Percentiles rank a stretch among this genome's conserved stretches.
phyloP scores from a whole-genome alignment of 129 eudicot genomes.

The Helianthus tuberosus region DNA sequence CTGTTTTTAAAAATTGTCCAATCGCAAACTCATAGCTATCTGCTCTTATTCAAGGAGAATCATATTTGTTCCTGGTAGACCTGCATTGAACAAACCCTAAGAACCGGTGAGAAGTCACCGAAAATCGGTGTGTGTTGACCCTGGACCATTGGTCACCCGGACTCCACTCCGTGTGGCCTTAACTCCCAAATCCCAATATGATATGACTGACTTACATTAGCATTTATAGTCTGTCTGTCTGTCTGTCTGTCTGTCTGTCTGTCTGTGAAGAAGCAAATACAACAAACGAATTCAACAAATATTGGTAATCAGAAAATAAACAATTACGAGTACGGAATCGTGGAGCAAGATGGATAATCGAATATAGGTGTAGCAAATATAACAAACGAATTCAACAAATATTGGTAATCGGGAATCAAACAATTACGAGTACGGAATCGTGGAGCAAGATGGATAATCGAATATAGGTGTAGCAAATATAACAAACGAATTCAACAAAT shows the following conservation, averaged over 20 bases:
- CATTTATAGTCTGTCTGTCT: too few species aligned
- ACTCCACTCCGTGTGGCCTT: too few species aligned
- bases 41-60: slow-evolving; percentile 13
- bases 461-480: slow-evolving; percentile 4
- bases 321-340: not conserved
- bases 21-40: slow-evolving; percentile 42
- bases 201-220: not conserved
- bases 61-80: slow-evolving; percentile 23
- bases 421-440: not conserved
- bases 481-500: not conserved
- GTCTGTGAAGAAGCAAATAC: too few species aligned
- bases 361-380: not conserved
- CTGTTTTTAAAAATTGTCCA: slow-evolving; percentile 41
- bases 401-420: too few species aligned
- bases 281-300: not conserved
- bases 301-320: too few species aligned
- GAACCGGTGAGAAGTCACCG: too few species aligned
- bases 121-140: too few species aligned
- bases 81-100: slow-evolving; percentile 35
- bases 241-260: too few species aligned
- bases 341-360: not conserved
- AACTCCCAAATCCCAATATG: not conserved
- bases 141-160: too few species aligned
- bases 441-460: not conserved
- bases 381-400: not conserved